phyloP scores from a whole-genome alignment of 768 basidiomycete genomes.

The Crucibulum laeve region DNA sequence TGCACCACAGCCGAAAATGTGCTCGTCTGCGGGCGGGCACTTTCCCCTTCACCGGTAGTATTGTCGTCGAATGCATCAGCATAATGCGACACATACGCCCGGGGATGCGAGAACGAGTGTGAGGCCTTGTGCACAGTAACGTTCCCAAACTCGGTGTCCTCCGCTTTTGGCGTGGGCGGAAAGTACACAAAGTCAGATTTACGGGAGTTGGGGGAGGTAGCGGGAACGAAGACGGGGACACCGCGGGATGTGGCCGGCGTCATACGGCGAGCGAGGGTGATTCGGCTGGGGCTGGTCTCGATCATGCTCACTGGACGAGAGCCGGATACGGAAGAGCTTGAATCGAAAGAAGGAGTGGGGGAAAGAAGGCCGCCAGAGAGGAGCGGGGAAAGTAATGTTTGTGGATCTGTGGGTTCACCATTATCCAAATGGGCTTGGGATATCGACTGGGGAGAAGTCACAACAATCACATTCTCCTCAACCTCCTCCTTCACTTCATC shows the following conservation, averaged over 20 bases:
- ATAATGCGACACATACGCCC: conserved; percentile 6
- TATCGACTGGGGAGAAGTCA: too few relatives aligned
- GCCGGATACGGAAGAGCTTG: conserved; percentile 10
- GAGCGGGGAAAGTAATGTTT: conserved; percentile 17
- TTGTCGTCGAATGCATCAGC: neutral
- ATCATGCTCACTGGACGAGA: conserved; percentile 32
- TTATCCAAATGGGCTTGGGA: too few relatives aligned
- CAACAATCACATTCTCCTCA: neutral
- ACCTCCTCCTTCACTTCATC: neutral
- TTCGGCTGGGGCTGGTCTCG: conserved; percentile 31
- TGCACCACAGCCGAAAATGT: conserved; percentile 59
- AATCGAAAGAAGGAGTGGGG: conserved; percentile 12
- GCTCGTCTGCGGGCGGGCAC: conserved; percentile 11
- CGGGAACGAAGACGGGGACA: conserved; percentile 30
- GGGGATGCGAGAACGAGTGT: conserved; percentile 17
- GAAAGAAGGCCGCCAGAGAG: conserved; percentile 12
- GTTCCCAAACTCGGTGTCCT: conserved; percentile 19
- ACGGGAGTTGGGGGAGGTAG: conserved; percentile 13
- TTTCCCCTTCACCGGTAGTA: conserved; percentile 4
- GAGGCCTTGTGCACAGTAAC: conserved; percentile 17
- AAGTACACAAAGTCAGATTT: conserved; percentile 30
- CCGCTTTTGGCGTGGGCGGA: conserved; percentile 30
- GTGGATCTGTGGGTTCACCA: too few relatives aligned
- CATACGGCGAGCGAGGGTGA: conserved; percentile 31
- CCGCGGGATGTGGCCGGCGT: conserved; percentile 31